A percentile compares a stretch with the other conserved stretches of the same genome.
Evolutionary conservation across 2,329 filamentous ascomycete species (phyloP).

Genomic region (Lojkania enalia): DNA sequence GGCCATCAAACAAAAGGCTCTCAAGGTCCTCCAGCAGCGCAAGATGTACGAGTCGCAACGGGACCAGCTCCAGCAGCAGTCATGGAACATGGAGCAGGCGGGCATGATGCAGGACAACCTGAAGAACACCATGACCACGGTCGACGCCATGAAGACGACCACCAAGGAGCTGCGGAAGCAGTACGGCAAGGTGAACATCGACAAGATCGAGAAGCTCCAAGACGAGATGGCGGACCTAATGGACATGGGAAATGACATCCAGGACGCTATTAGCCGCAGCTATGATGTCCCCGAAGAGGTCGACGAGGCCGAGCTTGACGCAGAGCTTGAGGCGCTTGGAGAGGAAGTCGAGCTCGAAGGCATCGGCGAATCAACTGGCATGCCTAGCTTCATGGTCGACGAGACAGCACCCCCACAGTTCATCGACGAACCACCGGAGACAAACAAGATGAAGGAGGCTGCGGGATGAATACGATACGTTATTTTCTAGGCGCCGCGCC

Average conservation of each 20-base stretch:
- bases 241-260: constrained; percentile 97
- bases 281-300: constrained; percentile 98
- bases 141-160: constrained; percentile 95
- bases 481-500: background rate
- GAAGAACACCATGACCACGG: constrained; percentile 97
- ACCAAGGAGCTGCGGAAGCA: constrained; percentile 91
- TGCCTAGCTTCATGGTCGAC: constrained; percentile 88
- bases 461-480: constrained; percentile 51
- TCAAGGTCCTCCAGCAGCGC: constrained; percentile 89
- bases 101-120: constrained; percentile 99
- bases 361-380: constrained; percentile 60
- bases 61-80: constrained; percentile 89
- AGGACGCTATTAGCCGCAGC: constrained; percentile 86
- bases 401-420: constrained; percentile 82
- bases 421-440: constrained; percentile 83
- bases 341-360: constrained; percentile 90
- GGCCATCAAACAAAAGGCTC: constrained; percentile 89
- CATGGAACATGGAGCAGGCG: constrained; percentile 99
- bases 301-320: constrained; percentile 93
- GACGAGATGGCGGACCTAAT: constrained; percentile 99
- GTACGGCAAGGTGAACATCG: constrained; percentile 96
- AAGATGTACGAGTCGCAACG: constrained; percentile 94
- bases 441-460: constrained; percentile 78
- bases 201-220: constrained; percentile 96
- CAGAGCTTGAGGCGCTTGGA: constrained; percentile 90